Base-by-base conservation (phyloP, 2,329 filamentous ascomycete genomes). In the Ophiostoma fasciatum region DNA sequence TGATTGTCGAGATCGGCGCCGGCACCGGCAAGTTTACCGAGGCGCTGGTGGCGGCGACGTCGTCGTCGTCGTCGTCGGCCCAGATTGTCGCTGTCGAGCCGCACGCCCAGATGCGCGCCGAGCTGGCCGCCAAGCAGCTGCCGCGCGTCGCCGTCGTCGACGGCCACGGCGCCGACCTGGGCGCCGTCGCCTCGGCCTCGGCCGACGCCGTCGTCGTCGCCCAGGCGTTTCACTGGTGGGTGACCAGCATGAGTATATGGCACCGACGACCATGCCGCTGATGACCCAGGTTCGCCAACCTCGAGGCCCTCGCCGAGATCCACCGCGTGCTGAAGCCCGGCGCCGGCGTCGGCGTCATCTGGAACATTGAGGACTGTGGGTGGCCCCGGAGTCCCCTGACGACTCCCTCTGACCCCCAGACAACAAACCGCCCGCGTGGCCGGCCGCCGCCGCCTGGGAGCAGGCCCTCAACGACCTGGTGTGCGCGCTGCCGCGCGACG, bases 361-460 rank as follows among this genome's bases (percentile, higher is more conserved):
- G 80, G 79, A 83, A 82, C 46, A 61, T 77, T 40, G 78, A 82
- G 51, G 74, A 80, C 44, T 82, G 76, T 77, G 55, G 48, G 65
- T 57, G 37, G 33, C 7, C 23, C 11, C 4, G 12, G 12, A 5
- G 5, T 27, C 11, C n/a, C n/a, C n/a, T 10, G n/a, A 19, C 18
- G 13, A 14, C 4, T 14, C 27, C 31, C 18, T 19, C 13, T 33
- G 12, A 33, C 15, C 15, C 11, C 11, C 42, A 78, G 74, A 82
- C 51, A 82, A 82, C 51, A 68, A 74, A 32, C 73, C 75, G 0
- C 49, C 54, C 36, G 52, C 52, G 4, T 78, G 74, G 68, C 51
- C 58, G 5, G 60, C 72, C 0, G 59, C 60, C 9, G 72, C 71
- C 0, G 42, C 57, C 6, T 83, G 78, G 75, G 77, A 80, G 46